Evolutionary conservation across 306 rosid species (phyloP), one percentile per base, ranked within the genome.

Genomic region (Casuarina cunninghamiana): DNA sequence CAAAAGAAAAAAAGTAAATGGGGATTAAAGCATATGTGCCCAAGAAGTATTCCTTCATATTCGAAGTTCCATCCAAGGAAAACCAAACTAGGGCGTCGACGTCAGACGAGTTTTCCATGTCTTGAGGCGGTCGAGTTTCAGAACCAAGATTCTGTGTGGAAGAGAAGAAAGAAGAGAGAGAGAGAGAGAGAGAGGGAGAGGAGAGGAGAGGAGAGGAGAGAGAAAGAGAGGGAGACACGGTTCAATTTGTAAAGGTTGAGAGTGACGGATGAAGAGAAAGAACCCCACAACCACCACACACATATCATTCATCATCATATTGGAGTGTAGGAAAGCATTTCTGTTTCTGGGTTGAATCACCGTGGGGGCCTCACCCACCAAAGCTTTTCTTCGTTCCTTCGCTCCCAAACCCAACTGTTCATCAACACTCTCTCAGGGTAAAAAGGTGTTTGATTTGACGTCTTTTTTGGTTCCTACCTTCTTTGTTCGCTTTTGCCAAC

Each of bases 361-460:
- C 41, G 39, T 67, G 61, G 80, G 71, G 65, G 51, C 82, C 68
- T 48, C 67, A 19, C 5, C 21, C 26, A 53, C 19, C 67, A 19
- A 73, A 21, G 60, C 69, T 77, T 53, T 68, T 57, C 61, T 83
- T 78, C 42, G 51, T 80, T 43, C 51, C 72, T 66, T 58, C 9
- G 71, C 66, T 66, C 83, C 78, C 77, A 63, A 26, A 71, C 1
- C 9, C 5, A 5, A 35, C 11, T 5, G 12, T 46, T 60, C 38
- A 6, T 61, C 49, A 35, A 58, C 57, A 43, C 32, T 6, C 53
- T 46, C 44, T 62, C 62, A 77, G 71, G 26, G 49, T 55, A 50
- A 70, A 87, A 87, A 89, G 88, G 93, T 83, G 7, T 17, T 65
- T 43, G 96, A 93, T 91, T 84, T 86, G 93, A 88, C 87, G 17